Base-by-base conservation (phyloP, 23 red algal genomes). In the Gracilaria caudata region DNA sequence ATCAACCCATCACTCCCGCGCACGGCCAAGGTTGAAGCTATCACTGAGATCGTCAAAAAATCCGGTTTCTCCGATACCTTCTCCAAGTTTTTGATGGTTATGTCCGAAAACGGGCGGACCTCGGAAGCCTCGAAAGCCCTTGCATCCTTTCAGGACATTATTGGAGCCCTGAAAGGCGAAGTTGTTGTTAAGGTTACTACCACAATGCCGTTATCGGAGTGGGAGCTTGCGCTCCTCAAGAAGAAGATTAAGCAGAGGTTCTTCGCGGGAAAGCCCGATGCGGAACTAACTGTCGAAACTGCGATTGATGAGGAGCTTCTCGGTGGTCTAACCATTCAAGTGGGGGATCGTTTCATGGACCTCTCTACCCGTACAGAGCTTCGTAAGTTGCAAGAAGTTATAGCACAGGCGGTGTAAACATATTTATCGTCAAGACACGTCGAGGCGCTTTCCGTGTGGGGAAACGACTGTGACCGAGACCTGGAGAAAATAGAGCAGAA, bases 281-380 rank as follows among this genome's bases (percentile, higher is more conserved):
- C 86, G 43, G 85, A 92, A 41, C 43, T 98, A 28, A 83, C 93
- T n/a, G 71, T 98, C 17, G 76, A 91, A 82, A 82, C 90, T 32
- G 78, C 74, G 30, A 60, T 92, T 39, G 96, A 98, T 66, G 73
- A 84, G 64, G 83, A 87, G 55, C 89, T 98, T 9, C 51, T 98
- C 2, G 92, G 92, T 13, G 96, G 96, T 12, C 92, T 94, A 40
- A 98, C 96, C 8, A 90, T 95, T 40, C 86, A 94, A 78, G 63
- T 98, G 30, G 96, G 89, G 43, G 96, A 98, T 87, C 84, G 85
- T 29, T 98, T 98, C 72, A 91, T 98, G 53, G 96, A 98, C 54
- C 47, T 98, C 41, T 90, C 83, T 37, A 81, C 88, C 45, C 75
- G 72, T n/a, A 89, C 90, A 40, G 95, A 97, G 81, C 79, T 97